Evolutionary conservation across 1,284 basidiomycete species (phyloP).

Genomic region (Irpex lacteus): DNA sequence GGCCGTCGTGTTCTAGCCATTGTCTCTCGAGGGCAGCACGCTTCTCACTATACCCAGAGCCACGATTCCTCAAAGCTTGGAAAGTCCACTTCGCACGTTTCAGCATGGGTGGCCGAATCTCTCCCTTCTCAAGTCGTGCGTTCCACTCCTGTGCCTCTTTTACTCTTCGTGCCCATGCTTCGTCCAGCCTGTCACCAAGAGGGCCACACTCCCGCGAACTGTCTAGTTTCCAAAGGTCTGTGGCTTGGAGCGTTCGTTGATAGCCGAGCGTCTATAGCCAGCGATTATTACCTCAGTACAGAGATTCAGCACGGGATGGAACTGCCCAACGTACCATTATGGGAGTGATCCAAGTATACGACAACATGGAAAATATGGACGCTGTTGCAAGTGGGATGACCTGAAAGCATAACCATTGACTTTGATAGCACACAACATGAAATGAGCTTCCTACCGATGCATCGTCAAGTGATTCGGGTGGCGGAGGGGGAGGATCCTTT

Average conservation of each 20-base stretch:
- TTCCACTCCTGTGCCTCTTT: constrained; percentile 55
- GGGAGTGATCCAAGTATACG: constrained; percentile 66
- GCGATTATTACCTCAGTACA: not conserved
- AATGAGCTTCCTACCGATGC: constrained; percentile 37
- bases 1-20: constrained; percentile 51
- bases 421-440: constrained; percentile 23
- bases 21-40: constrained; percentile 37
- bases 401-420: constrained; percentile 27
- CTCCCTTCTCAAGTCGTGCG: constrained; percentile 43
- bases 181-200: constrained; percentile 49
- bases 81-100: constrained; percentile 46
- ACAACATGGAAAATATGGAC: constrained; percentile 54
- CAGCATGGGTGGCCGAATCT: constrained; percentile 37
- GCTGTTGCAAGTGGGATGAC: constrained; percentile 58
- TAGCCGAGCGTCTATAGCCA: constrained; percentile 51
- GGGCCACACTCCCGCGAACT: constrained; percentile 44
- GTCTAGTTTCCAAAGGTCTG: constrained; percentile 74
- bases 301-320: constrained; percentile 12
- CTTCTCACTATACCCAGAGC: constrained; percentile 26
- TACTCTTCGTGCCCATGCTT: constrained; percentile 46
- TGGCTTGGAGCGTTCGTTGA: constrained; percentile 68
- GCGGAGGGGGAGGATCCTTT: constrained; percentile 52
- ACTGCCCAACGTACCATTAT: constrained; percentile 50
- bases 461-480: constrained; percentile 54
- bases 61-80: constrained; percentile 25